Conservation (phyloP, 1,284 basidiomycete genomes). For the Moesziomyces sp. region DNA sequence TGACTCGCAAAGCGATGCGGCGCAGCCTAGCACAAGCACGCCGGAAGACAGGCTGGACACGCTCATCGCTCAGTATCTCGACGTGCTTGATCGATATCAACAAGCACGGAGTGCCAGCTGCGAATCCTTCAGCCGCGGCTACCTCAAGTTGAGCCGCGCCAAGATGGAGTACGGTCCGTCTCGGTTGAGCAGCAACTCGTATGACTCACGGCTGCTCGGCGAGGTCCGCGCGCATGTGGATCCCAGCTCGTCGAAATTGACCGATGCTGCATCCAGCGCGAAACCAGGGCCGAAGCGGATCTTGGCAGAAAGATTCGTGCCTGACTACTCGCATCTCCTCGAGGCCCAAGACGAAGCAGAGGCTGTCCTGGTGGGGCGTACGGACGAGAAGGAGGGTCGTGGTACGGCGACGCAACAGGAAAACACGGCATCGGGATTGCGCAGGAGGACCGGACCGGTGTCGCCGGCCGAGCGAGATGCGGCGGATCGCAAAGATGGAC, state of each 20-base stretch:
- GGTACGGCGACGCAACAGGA: constrained; percentile 1
- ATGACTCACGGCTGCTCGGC: constrained; percentile 43
- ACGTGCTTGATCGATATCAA: constrained; percentile 47
- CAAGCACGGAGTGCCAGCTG: constrained; percentile 2
- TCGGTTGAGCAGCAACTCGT: constrained; percentile 41
- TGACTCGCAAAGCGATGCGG: neutral
- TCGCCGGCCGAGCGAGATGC: constrained; percentile 3
- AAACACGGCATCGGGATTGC: constrained; percentile 10
- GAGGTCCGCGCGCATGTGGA: constrained; percentile 8
- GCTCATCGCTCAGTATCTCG: constrained; percentile 44
- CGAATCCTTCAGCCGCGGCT: constrained; percentile 27
- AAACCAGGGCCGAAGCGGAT: neutral
- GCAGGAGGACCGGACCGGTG: constrained; percentile 10
- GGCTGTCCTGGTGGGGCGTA: neutral
- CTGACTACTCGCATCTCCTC: constrained; percentile 29
- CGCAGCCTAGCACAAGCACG: neutral
- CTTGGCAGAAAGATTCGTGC: constrained; percentile 9
- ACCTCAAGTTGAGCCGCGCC: constrained; percentile 43
- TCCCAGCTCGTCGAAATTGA: neutral
- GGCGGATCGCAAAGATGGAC: neutral
- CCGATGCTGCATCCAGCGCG: neutral
- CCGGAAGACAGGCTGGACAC: constrained; percentile 21
- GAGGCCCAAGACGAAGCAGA: constrained; percentile 6
- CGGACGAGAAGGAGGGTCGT: constrained; percentile 7
- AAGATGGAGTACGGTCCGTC: constrained; percentile 49